Base-by-base conservation (phyloP, 2,329 filamentous ascomycete species). In the Monosporascus sp. region DNA sequence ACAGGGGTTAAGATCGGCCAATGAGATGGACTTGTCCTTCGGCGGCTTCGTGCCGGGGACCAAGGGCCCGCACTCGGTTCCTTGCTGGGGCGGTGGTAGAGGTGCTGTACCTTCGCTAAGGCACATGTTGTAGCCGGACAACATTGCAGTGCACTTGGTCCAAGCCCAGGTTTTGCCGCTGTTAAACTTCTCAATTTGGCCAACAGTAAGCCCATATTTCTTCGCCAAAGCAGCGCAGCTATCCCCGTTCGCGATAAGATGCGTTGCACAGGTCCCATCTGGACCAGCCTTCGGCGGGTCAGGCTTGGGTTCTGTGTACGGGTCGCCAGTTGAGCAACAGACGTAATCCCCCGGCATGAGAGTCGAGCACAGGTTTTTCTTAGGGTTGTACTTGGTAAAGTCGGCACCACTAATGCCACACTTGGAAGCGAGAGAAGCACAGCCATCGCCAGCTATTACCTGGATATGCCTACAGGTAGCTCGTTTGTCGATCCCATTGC, bases 221-320 rank as follows among this genome's bases (percentile, higher is more conserved):
- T 57, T 58, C 0, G 66, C 65, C 0, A 77, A 62, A 5, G 2
- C 49, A 27, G 55, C 57, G 57, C 74, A 77, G 1, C 54, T 57
- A 35, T 75, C 72, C 0, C 62, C 65, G 0, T 55, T 47, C 48
- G 65, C 54, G 20, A 74, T 65, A 0, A 52, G 59, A 54, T 74
- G 70, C 4, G 62, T 59, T 2, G 51, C 57, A 50, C 74, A 77
- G 0, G 64, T 62, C 1, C 73, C 73, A 36, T 75, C 67, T 2
- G 58, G 49, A 35, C 61, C 56, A 1, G 68, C 67, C 58, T 71
- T 60, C 1, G 73, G 73, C 1, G 51, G 57, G 49, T 70, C 65
- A 0, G 72, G 72, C 25, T 27, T 27, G 3, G 8, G 25, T 27
- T 27, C 25, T 9, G 25, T 27, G 2, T 27, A 27, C 0, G 72